Evolutionary conservation across 2,329 filamentous ascomycete species (phyloP), one percentile per base, ranked within the genome.

Genomic region (Acrocalymma vagum): DNA sequence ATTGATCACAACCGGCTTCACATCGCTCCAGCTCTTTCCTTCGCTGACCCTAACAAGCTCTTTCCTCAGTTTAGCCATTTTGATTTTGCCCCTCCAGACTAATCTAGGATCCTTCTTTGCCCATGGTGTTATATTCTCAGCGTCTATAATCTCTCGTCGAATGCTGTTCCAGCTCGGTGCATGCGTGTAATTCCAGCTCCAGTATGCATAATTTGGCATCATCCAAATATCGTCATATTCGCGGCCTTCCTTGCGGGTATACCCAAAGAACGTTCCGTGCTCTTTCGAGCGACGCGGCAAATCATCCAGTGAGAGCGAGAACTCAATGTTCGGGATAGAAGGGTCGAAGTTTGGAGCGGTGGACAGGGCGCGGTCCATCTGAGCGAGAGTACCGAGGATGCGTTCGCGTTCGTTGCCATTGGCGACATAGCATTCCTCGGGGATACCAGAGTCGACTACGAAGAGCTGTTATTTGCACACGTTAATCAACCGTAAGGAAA

Each of bases 181-280:
- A 37, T 65, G 60, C 2, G 63, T 66, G 27, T 65, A 65, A 47
- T 65, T 66, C 63, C 63, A 66, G 18, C 55, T 58, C 63, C 63
- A 66, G 44, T 64, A 66, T 9, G 60, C 62, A 34, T 64, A 66
- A 45, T 66, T 65, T 16, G 63, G 63, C 58, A 66, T 65, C 49
- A 66, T 54, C 63, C 63, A 66, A 26, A 65, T 58, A 31, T 66
- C 55, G 26, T 60, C 44, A 30, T 66, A 66, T 21, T 59, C 53
- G 11, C 31, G 42, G 1, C 31, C 44, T 25, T 65, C 60, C 37
- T 65, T 60, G 18, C 62, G 50, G 6, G 63, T 66, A 38, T 63
- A 65, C 9, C 58, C 63, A 20, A 65, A 62, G 36, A 66, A 62
- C 4, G 51, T 46, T 9, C 59, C 60, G 4, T 60, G 43, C 15